A percentile compares a stretch with the other conserved stretches of the same genome.
These are phyloP conservation scores for Lenwebbia sp. DNA, from an alignment of 345 rosid species.

Conservation along the genomic window DNA sequence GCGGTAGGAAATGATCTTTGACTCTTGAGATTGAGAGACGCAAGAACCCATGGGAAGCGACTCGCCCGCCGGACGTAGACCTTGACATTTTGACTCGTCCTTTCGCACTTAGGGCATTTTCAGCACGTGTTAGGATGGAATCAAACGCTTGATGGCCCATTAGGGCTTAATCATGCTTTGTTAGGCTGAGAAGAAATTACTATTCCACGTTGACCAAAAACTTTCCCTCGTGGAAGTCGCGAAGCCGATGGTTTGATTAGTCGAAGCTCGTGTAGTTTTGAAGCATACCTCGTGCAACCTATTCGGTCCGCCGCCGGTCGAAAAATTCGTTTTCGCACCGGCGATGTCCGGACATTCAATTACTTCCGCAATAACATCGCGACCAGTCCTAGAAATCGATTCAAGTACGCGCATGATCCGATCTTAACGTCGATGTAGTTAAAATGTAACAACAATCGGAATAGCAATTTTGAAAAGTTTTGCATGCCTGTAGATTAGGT, in stretches of 20 bases:
- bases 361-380: background rate
- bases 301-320: too few relatives aligned
- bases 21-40: too few relatives aligned
- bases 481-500: background rate
- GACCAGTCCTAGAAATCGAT: rapidly evolving
- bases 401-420: rapidly evolving
- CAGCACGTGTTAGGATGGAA: background rate
- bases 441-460: too few relatives aligned
- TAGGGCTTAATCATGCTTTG: background rate
- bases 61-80: background rate
- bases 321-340: background rate
- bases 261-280: background rate
- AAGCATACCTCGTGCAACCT: background rate
- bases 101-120: background rate
- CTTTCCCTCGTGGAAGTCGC: background rate
- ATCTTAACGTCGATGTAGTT: background rate
- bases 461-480: background rate
- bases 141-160: background rate
- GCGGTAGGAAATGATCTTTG: too few relatives aligned
- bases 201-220: background rate
- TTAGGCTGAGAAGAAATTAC: background rate
- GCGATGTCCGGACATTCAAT: rapidly evolving
- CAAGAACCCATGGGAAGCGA: too few relatives aligned
- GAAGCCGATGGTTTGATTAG: background rate
- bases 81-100: background rate